Conservation (phyloP, 2,329 filamentous ascomycete genomes). For the Colletotrichum falcatum region DNA sequence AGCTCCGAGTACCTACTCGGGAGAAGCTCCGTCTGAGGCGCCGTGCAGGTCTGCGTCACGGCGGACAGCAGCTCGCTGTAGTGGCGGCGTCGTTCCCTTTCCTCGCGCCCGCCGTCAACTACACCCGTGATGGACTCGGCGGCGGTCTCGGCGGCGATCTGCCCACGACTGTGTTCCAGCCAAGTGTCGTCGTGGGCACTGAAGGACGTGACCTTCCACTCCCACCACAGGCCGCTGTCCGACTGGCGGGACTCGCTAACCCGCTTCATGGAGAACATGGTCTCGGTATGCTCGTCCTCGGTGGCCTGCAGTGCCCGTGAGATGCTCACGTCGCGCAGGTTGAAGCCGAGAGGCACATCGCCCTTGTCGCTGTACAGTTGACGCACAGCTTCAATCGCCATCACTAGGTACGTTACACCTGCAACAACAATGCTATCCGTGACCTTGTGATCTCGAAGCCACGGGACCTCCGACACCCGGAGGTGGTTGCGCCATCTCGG, state of each 20-base stretch:
- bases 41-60: conserved; percentile 14
- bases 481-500: conserved; percentile 39
- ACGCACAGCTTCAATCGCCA: conserved; percentile 44
- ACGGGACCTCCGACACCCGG: conserved; percentile 53
- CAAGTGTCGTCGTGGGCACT: conserved; percentile 24
- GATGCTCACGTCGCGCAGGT: conserved; percentile 42
- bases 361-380: conserved; percentile 31
- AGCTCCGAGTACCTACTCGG: conserved; percentile 17
- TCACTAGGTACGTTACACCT: conserved; percentile 50
- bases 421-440: conserved; percentile 57
- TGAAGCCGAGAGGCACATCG: conserved; percentile 37
- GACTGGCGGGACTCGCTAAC: conserved; percentile 42
- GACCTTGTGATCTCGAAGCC: conserved; percentile 59
- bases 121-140: not conserved
- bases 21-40: conserved; percentile 11
- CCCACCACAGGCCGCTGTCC: conserved; percentile 43
- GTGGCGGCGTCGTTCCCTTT: not conserved
- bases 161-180: conserved; percentile 36
- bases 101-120: not conserved
- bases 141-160: conserved; percentile 40
- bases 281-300: conserved; percentile 38
- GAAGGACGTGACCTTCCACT: conserved; percentile 31
- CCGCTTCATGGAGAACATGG: conserved; percentile 36
- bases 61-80: conserved; percentile 13
- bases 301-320: conserved; percentile 34